phyloP scores from a whole-genome alignment of 2,329 filamentous ascomycete species.

The Beauveria rudraprayagi region DNA sequence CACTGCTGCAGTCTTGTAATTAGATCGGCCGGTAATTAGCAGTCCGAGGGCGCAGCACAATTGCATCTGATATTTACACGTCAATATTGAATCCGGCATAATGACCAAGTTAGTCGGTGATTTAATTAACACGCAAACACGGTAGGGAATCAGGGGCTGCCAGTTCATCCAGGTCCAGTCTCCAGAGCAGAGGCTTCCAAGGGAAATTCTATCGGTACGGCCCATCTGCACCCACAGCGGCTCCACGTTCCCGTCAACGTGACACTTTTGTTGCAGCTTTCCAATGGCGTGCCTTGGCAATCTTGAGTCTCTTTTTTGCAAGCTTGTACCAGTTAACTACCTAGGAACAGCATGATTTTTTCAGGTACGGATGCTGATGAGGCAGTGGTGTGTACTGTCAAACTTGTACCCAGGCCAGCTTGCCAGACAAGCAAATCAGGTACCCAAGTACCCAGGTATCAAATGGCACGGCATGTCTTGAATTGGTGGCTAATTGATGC shows the following conservation, averaged over 20 bases:
- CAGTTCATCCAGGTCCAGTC: too few species aligned
- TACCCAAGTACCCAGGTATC: not conserved
- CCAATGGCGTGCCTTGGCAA: not conserved
- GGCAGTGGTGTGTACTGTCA: too few species aligned
- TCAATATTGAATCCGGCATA: too few species aligned
- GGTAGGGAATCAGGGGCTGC: not conserved
- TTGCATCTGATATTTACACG: not conserved
- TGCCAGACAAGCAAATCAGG: too few species aligned
- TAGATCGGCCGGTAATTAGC: not conserved
- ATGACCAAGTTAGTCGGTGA: too few species aligned
- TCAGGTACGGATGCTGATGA: not conserved
- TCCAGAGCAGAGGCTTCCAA: not conserved
- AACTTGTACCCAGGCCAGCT: not conserved
- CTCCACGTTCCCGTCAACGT: conserved; percentile 6
- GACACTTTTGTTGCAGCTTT: not conserved
- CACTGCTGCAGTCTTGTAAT: too few species aligned
- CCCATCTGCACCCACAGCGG: conserved; percentile 5
- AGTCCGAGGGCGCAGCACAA: not conserved
- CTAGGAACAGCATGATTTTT: not conserved
- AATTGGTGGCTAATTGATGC: not conserved
- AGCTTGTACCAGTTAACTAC: not conserved
- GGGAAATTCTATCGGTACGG: conserved; percentile 5
- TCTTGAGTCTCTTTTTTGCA: not conserved
- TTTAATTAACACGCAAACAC: not conserved
- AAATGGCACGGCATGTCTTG: not conserved